phyloP scores from a whole-genome alignment of 176 grass and related monocot genomes.

The Oryza coarctata region DNA sequence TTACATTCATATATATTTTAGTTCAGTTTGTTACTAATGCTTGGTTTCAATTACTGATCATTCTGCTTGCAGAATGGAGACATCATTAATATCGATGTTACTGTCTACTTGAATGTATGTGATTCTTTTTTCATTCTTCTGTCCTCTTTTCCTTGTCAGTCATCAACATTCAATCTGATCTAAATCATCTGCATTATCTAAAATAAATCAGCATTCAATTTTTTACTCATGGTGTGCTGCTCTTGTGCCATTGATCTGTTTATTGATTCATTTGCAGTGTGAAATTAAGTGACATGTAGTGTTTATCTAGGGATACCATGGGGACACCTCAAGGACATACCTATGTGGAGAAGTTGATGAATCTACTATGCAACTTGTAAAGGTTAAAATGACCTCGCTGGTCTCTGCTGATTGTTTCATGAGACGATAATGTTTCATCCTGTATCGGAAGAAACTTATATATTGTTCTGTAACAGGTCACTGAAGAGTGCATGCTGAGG shows the following conservation, averaged over 20 bases:
- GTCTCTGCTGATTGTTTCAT: not conserved
- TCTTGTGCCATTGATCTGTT: not conserved
- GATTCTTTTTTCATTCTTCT: not conserved
- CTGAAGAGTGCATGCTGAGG: conserved; percentile 82
- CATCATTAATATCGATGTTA: conserved; percentile 93
- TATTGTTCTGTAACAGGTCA: conserved; percentile 57
- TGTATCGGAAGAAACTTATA: conserved; percentile 5
- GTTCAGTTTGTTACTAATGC: not conserved
- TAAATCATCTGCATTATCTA: not conserved
- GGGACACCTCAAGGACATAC: conserved; percentile 93
- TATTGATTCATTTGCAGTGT: not conserved
- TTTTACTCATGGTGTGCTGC: not conserved
- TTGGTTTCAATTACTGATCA: not conserved
- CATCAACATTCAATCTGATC: not conserved
- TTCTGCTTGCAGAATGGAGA: conserved; percentile 68
- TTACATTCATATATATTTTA: not conserved
- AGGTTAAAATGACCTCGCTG: conserved; percentile 27
- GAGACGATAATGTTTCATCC: not conserved
- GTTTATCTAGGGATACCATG: conserved; percentile 80
- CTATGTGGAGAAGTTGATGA: conserved; percentile 83
- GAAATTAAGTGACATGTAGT: conserved; percentile 10
- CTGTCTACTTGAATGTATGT: conserved; percentile 83
- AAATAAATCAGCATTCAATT: not conserved
- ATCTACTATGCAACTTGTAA: conserved; percentile 64
- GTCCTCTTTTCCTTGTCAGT: not conserved